Evolutionary conservation across 2,329 filamentous ascomycete genomes (phyloP), one percentile per base, ranked within the genome.

Genomic region (Alternaria consortialis): DNA sequence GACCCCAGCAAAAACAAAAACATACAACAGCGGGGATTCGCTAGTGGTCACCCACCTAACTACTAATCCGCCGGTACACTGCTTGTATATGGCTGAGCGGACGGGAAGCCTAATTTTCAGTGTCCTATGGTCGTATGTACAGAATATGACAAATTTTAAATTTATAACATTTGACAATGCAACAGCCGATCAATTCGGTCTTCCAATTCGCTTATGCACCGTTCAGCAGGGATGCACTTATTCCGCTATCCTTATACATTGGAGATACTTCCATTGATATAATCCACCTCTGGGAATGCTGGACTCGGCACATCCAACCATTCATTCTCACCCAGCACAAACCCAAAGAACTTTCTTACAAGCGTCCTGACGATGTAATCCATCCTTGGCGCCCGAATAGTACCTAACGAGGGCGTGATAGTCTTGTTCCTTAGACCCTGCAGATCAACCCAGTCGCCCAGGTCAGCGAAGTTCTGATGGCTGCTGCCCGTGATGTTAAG

Each of bases 401-500:
- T 42, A 2, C 64, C 68, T 44, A 69, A 25, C 8, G 56, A 48
- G 27, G 58, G 57, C n/a, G 58, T 63, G 23, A 47, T 51, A 1
- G 63, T 69, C 43, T 58, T 39, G 4, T 67, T 68, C 31, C 63
- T 56, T 32, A 64, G 27, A 13, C 64, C 69, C 29, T 67, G 56
- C 9, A 71, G 43, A 53, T 75, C 71, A 1, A 73, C 64, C 68
- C 71, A 70, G 12, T 64, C 43, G 20, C 60, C 56, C 13, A 75
- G 17, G 58, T 75, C 73, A 12, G 64, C 58, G 37, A 66, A 72
- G 27, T 73, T 66, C 15, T 66, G 60, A 53, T 75, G 73, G 15
- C 25, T 34, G 0, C 60, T 56, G 1, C 70, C 67, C 0, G 50
- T 62, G 15, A 74, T 56, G 17, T 64, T 68, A 17, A 71, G 32